Base-by-base conservation (phyloP, 148 eudicot species). In the Euryodendron excelsum region DNA sequence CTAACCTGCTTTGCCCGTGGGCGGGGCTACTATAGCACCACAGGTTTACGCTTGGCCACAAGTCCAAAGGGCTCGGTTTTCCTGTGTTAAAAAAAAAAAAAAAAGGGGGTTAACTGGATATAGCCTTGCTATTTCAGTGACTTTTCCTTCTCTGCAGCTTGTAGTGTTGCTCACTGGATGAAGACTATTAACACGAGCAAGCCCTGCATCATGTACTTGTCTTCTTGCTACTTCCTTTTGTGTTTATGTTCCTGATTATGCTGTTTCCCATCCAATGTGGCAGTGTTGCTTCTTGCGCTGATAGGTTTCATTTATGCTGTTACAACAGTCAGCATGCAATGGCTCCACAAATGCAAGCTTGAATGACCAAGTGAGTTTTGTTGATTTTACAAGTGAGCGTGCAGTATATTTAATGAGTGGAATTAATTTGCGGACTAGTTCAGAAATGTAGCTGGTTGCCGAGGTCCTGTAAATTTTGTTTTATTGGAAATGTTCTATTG, bases 281-380 rank as follows among this genome's bases (percentile, higher is more conserved):
- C 82, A 85, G 85, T 79, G 60, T 62, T 79, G 78, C 71, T 81
- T 33, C 78, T 79, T 56, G 63, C 53, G 23, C 65, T 79, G 78
- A 59, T 79, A 66, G 80, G 76, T 60, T 55, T 81, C 31, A 1
- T 82, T 28, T 85, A 79, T 74, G 76, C 18, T 20, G 62, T 61
- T 30, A 62, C 81, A 56, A 71, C 50, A 10, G 6, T 79, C 65
- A 18, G 55, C 47, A 3, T 81, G 27, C 77, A 44, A 30, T 83
- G 75, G 75, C 23, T 81, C n/a, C 78, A 33, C 75, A 85, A 85
- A 45, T 48, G 30, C 78, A 85, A 85, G 82, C 75, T 71, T 47
- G 87, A 85, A 61, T 85, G 79, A 82, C 76, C 20, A 28, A 69
- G 25, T 37, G 52, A 36, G 23, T 71, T 72, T 9, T 8, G 33